A percentile compares a stretch with the other conserved stretches of the same genome.
These are phyloP conservation scores for Corylus heterophylla DNA, from an alignment of 306 rosid genomes.

Conservation along the genomic window DNA sequence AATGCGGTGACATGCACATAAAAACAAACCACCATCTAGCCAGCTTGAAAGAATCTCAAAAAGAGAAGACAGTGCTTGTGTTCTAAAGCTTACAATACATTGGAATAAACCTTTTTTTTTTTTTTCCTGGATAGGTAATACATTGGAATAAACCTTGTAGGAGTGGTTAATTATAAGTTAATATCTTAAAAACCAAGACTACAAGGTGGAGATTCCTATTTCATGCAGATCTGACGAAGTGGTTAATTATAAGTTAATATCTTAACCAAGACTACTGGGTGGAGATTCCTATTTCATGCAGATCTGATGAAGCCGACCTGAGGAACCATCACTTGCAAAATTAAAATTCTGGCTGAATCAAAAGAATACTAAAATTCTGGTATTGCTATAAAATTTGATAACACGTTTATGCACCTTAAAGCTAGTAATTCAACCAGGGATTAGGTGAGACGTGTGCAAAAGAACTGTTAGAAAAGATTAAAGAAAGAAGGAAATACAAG, in stretches of 20 bases:
- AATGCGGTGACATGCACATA: too few species aligned
- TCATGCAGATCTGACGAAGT: neutral
- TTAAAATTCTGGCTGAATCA: neutral
- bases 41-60: neutral
- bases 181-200: too few species aligned
- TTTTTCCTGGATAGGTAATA: too few species aligned
- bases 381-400: neutral
- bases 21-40: too few species aligned
- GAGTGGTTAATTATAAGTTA: too few species aligned
- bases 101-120: neutral
- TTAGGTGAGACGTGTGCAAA: neutral
- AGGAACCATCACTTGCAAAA: neutral
- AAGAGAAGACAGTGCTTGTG: neutral
- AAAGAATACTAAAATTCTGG: neutral
- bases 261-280: neutral
- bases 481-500: neutral
- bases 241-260: neutral
- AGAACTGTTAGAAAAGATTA: too few species aligned
- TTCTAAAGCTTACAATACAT: neutral
- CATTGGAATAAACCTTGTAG: too few species aligned
- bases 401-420: neutral
- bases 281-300: neutral
- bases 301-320: neutral
- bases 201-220: neutral
- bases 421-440: neutral